Base-by-base conservation (phyloP, 495 filamentous ascomycete species). In the Podospora anserina region DNA sequence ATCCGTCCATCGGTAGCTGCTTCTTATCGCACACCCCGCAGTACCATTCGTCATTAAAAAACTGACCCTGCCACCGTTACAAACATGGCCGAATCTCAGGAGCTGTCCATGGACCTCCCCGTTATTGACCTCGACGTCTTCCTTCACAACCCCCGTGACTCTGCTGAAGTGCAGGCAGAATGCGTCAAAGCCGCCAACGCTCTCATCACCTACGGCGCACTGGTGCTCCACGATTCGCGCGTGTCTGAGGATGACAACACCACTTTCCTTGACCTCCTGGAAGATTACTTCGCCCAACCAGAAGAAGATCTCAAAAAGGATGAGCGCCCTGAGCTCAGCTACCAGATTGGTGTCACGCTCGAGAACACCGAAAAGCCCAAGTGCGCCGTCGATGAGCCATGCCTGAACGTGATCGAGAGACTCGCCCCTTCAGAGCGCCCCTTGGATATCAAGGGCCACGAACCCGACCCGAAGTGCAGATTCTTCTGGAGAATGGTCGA, bases 311-410 rank as follows among this genome's bases (percentile, higher is more conserved):
- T 84, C 26, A 67, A 68, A 53, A 68, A 70, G 20, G 83, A 85
- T 66, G 82, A 84, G 73, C 79, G 83, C 3, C 83, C 83, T 54
- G 82, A 82, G 71, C 74, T 85, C 18, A 75, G 76, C 63, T 85
- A 81, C 74, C 83, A 85, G 76, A 80, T 85, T 55, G 83, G 83
- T 70, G 83, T 84, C 20, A 85, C 83, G 28, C 80, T 85, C 60
- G 83, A 84, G 58, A 84, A 85, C 77, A 85, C 83, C 49, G 83
- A 85, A 73, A 83, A 82, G 78, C 83, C 83, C 55, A 84, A 83
- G 75, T 85, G 83, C 72, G 83, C 83, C 65, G 81, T 82, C 65
- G 82, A 85, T 70, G 82, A 82, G 78, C 81, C 83, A 55, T 85
- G 83, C 64, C 78, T 85, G 66, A 61, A 68, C 26, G 80, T 85